These are phyloP conservation scores for Aspergillus brasiliensis DNA, from an alignment of 2,329 filamentous ascomycete species.

Conservation along the genomic window DNA sequence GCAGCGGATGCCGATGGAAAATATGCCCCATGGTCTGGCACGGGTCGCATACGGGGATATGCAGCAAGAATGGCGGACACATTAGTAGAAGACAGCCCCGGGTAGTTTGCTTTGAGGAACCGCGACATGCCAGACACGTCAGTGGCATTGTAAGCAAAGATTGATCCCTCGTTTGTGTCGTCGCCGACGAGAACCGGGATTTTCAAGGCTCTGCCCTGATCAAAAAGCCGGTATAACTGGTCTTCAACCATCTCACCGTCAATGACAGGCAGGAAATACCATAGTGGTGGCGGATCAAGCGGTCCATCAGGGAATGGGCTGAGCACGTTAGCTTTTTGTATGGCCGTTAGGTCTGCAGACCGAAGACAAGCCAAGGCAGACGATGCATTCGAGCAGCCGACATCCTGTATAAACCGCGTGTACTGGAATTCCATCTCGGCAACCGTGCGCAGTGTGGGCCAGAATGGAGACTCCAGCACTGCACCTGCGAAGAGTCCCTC, in stretches of 20 bases:
- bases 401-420: conserved; percentile 45
- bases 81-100: neutral
- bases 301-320: neutral
- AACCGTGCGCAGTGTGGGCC: conserved; percentile 46
- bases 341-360: conserved; percentile 4
- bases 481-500: conserved; percentile 49
- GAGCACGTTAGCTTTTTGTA: neutral
- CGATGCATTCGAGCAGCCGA: conserved; percentile 39
- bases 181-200: neutral
- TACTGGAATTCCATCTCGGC: conserved; percentile 50
- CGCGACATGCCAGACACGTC: neutral
- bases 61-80: neutral
- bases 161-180: neutral
- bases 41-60: neutral
- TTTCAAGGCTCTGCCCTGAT: neutral
- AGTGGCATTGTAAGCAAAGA: neutral
- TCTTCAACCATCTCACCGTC: neutral
- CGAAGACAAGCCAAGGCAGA: conserved; percentile 49
- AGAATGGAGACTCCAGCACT: conserved; percentile 51
- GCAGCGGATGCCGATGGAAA: conserved; percentile 14
- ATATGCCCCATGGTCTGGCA: neutral
- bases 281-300: neutral
- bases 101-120: neutral
- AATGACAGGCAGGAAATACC: neutral
- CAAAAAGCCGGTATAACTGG: neutral